Base-by-base conservation (phyloP, 2,329 filamentous ascomycete species). In the Massarina eburnea region DNA sequence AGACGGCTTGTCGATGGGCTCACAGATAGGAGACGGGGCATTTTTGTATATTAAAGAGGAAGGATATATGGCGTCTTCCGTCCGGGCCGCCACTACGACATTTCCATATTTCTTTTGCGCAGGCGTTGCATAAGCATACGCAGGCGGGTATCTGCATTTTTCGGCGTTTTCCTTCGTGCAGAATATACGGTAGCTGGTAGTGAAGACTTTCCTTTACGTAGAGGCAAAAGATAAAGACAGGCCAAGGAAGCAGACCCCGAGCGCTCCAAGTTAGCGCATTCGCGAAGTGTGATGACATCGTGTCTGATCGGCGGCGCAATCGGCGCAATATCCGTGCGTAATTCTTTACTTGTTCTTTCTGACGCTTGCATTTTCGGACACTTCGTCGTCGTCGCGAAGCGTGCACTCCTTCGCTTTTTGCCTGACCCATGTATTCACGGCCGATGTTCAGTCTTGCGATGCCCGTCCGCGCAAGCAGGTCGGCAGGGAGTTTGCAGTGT, bases 281-380 rank as follows among this genome's bases (percentile, higher is more conserved):
- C 52, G 50, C 54, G 55, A 53, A 39, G 50, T 55, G 48, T 57
- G 50, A 64, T 63, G 62, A 65, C 60, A 60, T 59, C 58, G 61
- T 48, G 62, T 38, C 45, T 43, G 29, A 34, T 39, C 36, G n/a
- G 20, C 21, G 17, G 4, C 26, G 14, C n/a, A 17, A 32, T 19
- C 30, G 24, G 36, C 19, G 4, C 26, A 14, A 17, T 24, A 32
- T 19, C 30, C 34, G 36, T 27, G 35, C 21, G 29, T 42, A 9
- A 42, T 26, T 30, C n/a, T n/a, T n/a, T n/a, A n/a, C n/a, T n/a
- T n/a, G n/a, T 45, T 34, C 20, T 43, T 30, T 41, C 30, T 22
- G 39, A 22, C 21, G 36, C 15, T 14, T 12, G 30, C 7, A 6
- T 5, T n/a, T 33, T 14, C n/a, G n/a, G 17, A 26, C 19, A 36